A percentile compares a stretch with the other conserved stretches of the same genome.
phyloP scores from a whole-genome alignment of 352 stramenopile genomes.

The Pythium diclinum region DNA sequence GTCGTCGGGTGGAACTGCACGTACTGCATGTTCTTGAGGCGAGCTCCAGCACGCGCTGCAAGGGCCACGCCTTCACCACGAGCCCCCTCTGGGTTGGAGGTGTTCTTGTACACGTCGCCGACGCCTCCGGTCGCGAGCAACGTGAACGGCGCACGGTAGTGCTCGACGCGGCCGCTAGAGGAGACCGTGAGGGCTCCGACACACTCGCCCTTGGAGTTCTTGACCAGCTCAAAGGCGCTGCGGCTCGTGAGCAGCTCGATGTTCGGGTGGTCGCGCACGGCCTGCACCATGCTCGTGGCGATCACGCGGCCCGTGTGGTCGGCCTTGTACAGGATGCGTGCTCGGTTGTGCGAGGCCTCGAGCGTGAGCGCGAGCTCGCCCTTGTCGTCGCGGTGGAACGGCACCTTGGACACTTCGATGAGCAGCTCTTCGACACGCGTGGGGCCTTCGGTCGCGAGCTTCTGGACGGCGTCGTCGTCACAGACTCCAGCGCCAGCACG shows the following conservation, averaged over 20 bases:
- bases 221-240: slow-evolving; percentile 75
- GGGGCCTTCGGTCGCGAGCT: slow-evolving; percentile 90
- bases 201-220: slow-evolving; percentile 53
- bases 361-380: slow-evolving; percentile 75
- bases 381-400: slow-evolving; percentile 79
- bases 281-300: slow-evolving; percentile 85
- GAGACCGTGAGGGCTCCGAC: slow-evolving; percentile 50
- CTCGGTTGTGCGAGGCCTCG: slow-evolving; percentile 91
- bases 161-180: slow-evolving; percentile 66
- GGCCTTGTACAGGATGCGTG: slow-evolving; percentile 92
- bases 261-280: slow-evolving; percentile 77
- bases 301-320: slow-evolving; percentile 93
- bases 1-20: slow-evolving; percentile 96
- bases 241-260: slow-evolving; percentile 66
- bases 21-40: slow-evolving; percentile 93
- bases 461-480: slow-evolving; percentile 87
- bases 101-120: slow-evolving; percentile 93
- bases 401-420: slow-evolving; percentile 77
- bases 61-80: slow-evolving; percentile 75
- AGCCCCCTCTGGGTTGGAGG: slow-evolving; percentile 89
- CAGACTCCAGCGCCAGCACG: slow-evolving; percentile 88
- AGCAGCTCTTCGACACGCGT: slow-evolving; percentile 89
- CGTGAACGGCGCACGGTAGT: slow-evolving; percentile 79
- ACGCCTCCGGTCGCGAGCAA: slow-evolving; percentile 90
- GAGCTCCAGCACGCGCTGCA: slow-evolving; percentile 68